Evolutionary conservation across 768 basidiomycete genomes (phyloP).

Genomic region (Boletus eberwhitei): DNA sequence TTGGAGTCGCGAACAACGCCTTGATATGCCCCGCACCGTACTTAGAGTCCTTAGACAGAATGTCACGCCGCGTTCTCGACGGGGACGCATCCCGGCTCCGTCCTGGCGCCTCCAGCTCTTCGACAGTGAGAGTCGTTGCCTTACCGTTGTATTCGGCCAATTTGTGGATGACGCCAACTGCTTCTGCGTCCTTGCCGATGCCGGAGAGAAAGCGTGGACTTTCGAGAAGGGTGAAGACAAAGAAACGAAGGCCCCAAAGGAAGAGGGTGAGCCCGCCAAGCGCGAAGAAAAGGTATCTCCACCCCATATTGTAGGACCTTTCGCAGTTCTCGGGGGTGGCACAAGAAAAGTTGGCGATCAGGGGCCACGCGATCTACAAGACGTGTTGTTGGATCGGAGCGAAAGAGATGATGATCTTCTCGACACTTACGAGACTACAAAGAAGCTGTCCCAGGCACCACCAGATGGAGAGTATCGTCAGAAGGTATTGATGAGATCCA

Average conservation of each 20-base stretch:
- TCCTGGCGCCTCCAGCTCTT: constrained; percentile 40
- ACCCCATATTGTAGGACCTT: constrained; percentile 55
- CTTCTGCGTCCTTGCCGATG: constrained; percentile 49
- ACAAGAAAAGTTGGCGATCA: constrained; percentile 56
- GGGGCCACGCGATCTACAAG: constrained; percentile 54
- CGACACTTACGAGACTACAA: constrained; percentile 39
- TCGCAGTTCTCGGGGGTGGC: constrained; percentile 33
- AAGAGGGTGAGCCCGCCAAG: constrained; percentile 52
- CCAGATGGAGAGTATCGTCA: constrained; percentile 57
- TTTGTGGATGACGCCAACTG: constrained; percentile 44
- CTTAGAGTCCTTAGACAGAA: constrained; percentile 41
- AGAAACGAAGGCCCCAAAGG: constrained; percentile 51
- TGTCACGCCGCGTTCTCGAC: constrained; percentile 14
- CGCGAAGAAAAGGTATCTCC: constrained; percentile 56
- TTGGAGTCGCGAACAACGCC: constrained; percentile 59
- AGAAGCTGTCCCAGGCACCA: constrained; percentile 58
- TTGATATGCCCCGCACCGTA: constrained; percentile 46
- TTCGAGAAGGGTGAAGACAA: constrained; percentile 51
- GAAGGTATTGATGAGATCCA: constrained; percentile 52
- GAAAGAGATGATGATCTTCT: background rate
- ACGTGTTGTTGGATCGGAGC: background rate
- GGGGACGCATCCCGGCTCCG: constrained; percentile 9
- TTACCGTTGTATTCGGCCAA: constrained; percentile 51
- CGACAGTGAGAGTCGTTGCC: constrained; percentile 39
- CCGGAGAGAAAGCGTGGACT: constrained; percentile 59